Evolutionary conservation across 495 filamentous ascomycete genomes (phyloP).

Genomic region (Sordaria brevicollis): DNA sequence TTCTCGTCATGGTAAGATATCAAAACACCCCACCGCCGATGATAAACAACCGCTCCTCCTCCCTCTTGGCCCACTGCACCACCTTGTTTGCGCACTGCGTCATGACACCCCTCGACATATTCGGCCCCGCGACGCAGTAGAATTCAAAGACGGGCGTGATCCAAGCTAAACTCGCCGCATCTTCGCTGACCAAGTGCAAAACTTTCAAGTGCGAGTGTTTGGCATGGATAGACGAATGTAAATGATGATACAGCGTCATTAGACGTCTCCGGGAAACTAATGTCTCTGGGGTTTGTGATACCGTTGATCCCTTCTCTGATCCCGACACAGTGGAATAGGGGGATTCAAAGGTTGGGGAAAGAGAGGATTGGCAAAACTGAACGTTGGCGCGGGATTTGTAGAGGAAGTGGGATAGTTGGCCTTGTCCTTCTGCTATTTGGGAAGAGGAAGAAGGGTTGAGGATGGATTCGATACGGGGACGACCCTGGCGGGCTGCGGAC

Average conservation of each 20-base stretch:
- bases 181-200: conserved; percentile 62
- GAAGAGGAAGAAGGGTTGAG: conserved; percentile 18
- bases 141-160: conserved; percentile 83
- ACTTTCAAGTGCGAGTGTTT: conserved; percentile 78
- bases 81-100: conserved; percentile 80
- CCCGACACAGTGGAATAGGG: not conserved
- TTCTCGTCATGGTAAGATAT: not conserved
- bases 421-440: not conserved
- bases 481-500: conserved; percentile 57
- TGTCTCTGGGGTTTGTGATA: not conserved
- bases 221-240: conserved; percentile 75
- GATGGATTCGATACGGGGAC: conserved; percentile 58
- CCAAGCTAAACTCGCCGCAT: conserved; percentile 77
- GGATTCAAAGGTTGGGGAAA: conserved; percentile 53
- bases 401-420: conserved; percentile 73
- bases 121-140: conserved; percentile 81
- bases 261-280: conserved; percentile 60
- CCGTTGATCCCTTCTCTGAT: not conserved
- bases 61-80: conserved; percentile 76
- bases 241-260: conserved; percentile 70
- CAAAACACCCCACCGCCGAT: conserved; percentile 76
- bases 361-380: conserved; percentile 86
- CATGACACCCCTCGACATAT: conserved; percentile 63
- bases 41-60: conserved; percentile 91
- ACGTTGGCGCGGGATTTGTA: conserved; percentile 92